These are phyloP conservation scores for Berberis vulgaris DNA, from an alignment of 164 flowering plant genomes.

Conservation along the genomic window DNA sequence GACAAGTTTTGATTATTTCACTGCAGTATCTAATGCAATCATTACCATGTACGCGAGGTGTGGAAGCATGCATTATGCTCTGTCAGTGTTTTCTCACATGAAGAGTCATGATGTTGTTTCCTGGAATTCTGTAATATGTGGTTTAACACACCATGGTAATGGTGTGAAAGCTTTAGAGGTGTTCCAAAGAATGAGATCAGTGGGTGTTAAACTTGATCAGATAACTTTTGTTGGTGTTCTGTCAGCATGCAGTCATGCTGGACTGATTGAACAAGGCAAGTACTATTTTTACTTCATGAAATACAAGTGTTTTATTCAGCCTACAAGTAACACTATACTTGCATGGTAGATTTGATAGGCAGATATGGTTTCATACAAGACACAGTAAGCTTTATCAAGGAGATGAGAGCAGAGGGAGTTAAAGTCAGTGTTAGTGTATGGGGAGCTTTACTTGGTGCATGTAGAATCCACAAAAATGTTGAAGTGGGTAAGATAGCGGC, in stretches of 20 bases:
- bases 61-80: conserved; percentile 47
- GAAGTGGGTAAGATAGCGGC: conserved; percentile 48
- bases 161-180: conserved; percentile 39
- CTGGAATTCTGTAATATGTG: conserved; percentile 71
- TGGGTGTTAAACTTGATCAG: conserved; percentile 34
- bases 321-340: conserved; percentile 52
- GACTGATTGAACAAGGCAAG: conserved; percentile 43
- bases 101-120: conserved; percentile 38
- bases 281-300: conserved; percentile 45
- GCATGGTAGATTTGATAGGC: conserved; percentile 57
- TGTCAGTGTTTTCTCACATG: conserved; percentile 33
- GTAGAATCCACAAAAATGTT: conserved; percentile 45
- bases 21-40: conserved; percentile 51
- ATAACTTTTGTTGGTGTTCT: conserved; percentile 57
- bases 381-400: conserved; percentile 31
- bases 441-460: conserved; percentile 69
- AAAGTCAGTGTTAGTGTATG: conserved; percentile 44
- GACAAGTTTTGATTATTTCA: conserved; percentile 23
- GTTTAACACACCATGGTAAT: conserved; percentile 50
- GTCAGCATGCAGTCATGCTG: conserved; percentile 61
- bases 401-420: conserved; percentile 37
- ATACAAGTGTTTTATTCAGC: conserved; percentile 35
- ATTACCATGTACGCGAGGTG: conserved; percentile 59
- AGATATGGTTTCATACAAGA: conserved; percentile 47
- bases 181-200: conserved; percentile 40